These are phyloP conservation scores for Colletotrichum sp. DNA, from an alignment of 2,329 filamentous ascomycete genomes.

Conservation along the genomic window DNA sequence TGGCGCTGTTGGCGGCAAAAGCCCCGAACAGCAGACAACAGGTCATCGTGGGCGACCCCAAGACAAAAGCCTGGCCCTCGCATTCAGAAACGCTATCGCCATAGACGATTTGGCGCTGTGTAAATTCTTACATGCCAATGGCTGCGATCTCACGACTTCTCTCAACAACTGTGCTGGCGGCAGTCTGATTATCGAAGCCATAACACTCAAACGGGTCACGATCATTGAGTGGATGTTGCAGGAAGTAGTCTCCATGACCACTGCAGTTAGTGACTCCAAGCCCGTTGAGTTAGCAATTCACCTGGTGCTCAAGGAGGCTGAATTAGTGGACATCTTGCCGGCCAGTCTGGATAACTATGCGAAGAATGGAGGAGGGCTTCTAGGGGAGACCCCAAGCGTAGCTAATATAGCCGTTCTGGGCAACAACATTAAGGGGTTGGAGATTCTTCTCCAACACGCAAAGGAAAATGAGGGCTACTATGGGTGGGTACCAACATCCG, in stretches of 20 bases:
- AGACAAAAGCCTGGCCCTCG: background rate
- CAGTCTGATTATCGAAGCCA: background rate
- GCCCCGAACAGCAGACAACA: no score
- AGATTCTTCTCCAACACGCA: background rate
- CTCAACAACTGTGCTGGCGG: background rate
- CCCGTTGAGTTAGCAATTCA: background rate
- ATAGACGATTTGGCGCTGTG: background rate
- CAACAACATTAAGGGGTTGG: background rate
- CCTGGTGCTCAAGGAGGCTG: background rate
- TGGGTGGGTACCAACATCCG: background rate
- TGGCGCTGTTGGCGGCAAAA: no score
- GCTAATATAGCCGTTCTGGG: rapidly evolving
- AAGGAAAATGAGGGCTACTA: background rate
- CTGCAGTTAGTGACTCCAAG: rapidly evolving
- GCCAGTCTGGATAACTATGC: background rate
- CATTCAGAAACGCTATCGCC: background rate
- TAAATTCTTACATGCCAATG: background rate
- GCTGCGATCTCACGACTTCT: background rate
- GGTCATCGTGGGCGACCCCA: no score
- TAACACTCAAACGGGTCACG: background rate
- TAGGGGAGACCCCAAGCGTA: rapidly evolving
- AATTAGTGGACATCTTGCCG: background rate
- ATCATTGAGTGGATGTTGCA: background rate
- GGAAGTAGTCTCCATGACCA: background rate
- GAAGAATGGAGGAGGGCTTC: background rate